These are phyloP conservation scores for Lachancea meyersii DNA, from an alignment of 805 yeast genomes.

Conservation along the genomic window DNA sequence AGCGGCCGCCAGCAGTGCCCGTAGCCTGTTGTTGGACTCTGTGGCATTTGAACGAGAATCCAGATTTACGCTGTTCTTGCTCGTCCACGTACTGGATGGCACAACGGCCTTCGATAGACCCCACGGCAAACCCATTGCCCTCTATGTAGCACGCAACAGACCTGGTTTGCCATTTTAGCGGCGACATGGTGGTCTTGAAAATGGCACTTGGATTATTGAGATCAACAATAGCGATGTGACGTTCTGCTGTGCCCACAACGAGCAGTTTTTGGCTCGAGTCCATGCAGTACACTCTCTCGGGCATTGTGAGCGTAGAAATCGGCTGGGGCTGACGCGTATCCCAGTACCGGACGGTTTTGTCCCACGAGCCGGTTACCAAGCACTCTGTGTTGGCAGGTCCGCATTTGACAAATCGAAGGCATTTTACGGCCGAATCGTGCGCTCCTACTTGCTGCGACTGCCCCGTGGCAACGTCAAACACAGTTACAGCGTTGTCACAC, in stretches of 20 bases:
- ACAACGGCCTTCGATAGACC: constrained; percentile 92
- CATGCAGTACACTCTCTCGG: constrained; percentile 89
- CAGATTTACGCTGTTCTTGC: constrained; percentile 58
- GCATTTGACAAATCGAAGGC: constrained; percentile 71
- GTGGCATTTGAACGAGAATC: constrained; percentile 93
- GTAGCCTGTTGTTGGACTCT: constrained; percentile 46
- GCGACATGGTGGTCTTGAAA: constrained; percentile 66
- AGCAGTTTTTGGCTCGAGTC: constrained; percentile 73
- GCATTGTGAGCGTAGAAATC: constrained; percentile 70
- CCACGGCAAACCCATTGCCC: constrained; percentile 89
- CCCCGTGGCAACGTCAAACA: constrained; percentile 76
- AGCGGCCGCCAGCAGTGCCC: constrained; percentile 42
- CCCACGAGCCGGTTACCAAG: constrained; percentile 94
- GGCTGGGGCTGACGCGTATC: constrained; percentile 71
- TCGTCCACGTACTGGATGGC: constrained; percentile 90
- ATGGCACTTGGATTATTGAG: constrained; percentile 77
- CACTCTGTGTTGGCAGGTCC: constrained; percentile 76
- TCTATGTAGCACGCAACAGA: constrained; percentile 78
- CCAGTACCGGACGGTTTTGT: constrained; percentile 74
- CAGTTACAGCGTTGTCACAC: constrained; percentile 77
- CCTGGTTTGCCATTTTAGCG: constrained; percentile 86
- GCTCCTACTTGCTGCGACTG: constrained; percentile 80
- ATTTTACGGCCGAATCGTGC: constrained; percentile 74
- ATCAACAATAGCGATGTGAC: constrained; percentile 72
- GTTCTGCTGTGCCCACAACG: constrained; percentile 92